Base-by-base conservation (phyloP, 441 rosid genomes). In the Hura crepitans region DNA sequence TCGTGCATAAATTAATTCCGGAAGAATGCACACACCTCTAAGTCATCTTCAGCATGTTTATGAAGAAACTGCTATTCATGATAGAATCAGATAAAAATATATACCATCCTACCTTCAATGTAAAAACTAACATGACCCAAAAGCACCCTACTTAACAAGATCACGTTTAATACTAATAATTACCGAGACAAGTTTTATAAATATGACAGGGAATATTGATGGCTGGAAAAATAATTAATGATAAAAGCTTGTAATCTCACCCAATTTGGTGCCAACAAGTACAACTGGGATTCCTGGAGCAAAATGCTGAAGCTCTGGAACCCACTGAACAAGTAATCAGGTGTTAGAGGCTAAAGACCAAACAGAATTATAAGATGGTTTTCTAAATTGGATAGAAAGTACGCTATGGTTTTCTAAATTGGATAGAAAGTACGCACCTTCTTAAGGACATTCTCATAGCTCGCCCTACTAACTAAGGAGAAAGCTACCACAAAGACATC, bases 401-500 rank as follows among this genome's bases (percentile, higher is more conserved):
- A 53, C 63, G 46, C 62, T n/a, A n/a, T n/a, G n/a, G n/a, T n/a
- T n/a, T 37, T 27, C 9, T 45, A 65, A 37, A 55, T 33, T 35
- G 22, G 65, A 22, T n/a, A 27, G 62, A 49, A 62, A 35, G 3
- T 28, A 53, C 63, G 46, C 62, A 94, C 99, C 99, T 92, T 94
- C 79, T 94, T 94, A 5, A 85, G 84, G 45, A 94, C 85, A 75
- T 94, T 94, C 82, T 94, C 99, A 43, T 91, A 90, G 84, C 99
- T 94, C 10, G 99, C 94, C 68, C 94, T 88, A 80, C 97, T 94
- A 67, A 94, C 93, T 70, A 94, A 79, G 35, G 99, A 94, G 89
- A 94, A 94, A 74, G 99, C 91, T 80, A 94, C 83, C 82, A 94
- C 97, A 75, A 94, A 94, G 62, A 90, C 89, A 78, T 94, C 99